phyloP scores from a whole-genome alignment of 2,329 filamentous ascomycete genomes.

The Sordariomycetes sp. region DNA sequence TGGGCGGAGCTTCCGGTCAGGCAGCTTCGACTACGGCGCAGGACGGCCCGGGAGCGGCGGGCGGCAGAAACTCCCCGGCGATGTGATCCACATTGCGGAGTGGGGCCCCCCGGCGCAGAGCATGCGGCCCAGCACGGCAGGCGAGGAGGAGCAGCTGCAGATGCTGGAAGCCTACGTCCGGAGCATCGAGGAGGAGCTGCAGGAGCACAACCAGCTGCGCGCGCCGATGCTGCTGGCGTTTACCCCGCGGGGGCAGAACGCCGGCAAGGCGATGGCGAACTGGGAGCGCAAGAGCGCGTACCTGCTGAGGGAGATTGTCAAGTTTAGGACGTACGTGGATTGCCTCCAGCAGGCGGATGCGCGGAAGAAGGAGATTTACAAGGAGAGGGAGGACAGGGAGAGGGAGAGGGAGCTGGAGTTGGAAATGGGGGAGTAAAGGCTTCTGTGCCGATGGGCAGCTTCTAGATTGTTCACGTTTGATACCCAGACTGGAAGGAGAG shows the following conservation, averaged over 20 bases:
- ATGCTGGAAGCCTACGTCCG: conserved; percentile 68
- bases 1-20: conserved; percentile 32
- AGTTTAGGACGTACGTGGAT: conserved; percentile 92
- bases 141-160: conserved; percentile 69
- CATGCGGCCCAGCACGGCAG: conserved; percentile 68
- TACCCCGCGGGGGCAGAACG: conserved; percentile 70
- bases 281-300: conserved; percentile 96
- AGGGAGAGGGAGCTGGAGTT: neutral
- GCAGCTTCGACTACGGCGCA: conserved; percentile 47
- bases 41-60: conserved; percentile 27
- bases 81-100: conserved; percentile 71
- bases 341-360: conserved; percentile 58
- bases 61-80: conserved; percentile 59
- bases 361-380: conserved; percentile 59
- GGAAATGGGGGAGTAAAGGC: neutral
- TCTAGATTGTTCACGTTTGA: neutral
- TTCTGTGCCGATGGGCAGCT: neutral
- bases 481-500: neutral
- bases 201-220: conserved; percentile 78
- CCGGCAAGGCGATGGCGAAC: conserved; percentile 76
- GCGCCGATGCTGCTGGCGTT: conserved; percentile 82
- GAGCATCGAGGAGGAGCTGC: conserved; percentile 73
- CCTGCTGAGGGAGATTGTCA: conserved; percentile 84
- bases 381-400: conserved; percentile 32
- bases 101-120: conserved; percentile 86